Conservation (phyloP, 805 yeast genomes). For the Wickerhamomyces hampshirensis region DNA sequence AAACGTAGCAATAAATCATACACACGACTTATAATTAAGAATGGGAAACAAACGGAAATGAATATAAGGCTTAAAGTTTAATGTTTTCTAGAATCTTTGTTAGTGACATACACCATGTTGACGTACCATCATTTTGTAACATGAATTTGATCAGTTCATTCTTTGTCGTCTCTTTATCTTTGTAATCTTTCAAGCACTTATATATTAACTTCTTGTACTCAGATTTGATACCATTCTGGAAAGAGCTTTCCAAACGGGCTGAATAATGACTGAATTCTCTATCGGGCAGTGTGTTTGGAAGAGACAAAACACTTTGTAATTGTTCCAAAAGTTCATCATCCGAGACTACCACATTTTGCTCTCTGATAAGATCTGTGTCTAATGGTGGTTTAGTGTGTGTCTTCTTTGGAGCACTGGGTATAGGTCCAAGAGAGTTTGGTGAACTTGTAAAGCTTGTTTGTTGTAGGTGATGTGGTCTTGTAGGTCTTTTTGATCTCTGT, state of each 20-base stretch:
- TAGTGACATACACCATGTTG: conserved; percentile 65
- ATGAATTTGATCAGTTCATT: conserved; percentile 43
- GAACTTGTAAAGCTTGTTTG: neutral
- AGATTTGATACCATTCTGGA: conserved; percentile 25
- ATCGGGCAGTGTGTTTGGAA: conserved; percentile 30
- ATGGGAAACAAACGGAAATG: too few relatives aligned
- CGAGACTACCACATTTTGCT: conserved; percentile 1
- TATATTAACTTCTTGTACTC: conserved; percentile 26
- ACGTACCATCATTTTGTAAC: conserved; percentile 51
- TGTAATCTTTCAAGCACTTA: conserved; percentile 20
- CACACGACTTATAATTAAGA: too few relatives aligned
- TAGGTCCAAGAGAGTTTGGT: neutral
- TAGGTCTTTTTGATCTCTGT: conserved; percentile 2
- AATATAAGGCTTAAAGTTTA: neutral
- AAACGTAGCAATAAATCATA: too few relatives aligned
- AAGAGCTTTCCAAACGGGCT: conserved; percentile 31
- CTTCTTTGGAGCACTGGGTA: conserved; percentile 7
- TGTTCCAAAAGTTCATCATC: conserved; percentile 18
- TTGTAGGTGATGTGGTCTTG: conserved; percentile 7
- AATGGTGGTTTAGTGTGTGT: neutral
- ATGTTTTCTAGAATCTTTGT: conserved; percentile 46
- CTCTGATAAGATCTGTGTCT: neutral
- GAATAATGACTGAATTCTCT: conserved; percentile 41
- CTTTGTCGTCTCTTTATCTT: conserved; percentile 28
- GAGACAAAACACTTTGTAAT: conserved; percentile 24